Evolutionary conservation across 2,329 filamentous ascomycete species (phyloP).

Genomic region (Orbilia brochopaga): DNA sequence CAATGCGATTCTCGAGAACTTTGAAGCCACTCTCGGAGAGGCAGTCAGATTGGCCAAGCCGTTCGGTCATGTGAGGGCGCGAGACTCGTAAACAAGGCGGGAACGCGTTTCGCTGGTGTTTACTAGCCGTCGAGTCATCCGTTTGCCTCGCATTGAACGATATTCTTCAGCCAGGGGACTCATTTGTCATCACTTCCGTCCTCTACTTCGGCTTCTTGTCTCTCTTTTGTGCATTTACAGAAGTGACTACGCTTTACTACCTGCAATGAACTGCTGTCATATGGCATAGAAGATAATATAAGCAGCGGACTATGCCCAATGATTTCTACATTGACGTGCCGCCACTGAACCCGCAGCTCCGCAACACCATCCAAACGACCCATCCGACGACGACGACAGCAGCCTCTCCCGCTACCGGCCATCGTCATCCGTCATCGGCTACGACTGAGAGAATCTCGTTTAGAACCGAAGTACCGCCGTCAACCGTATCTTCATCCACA

Average conservation of each 20-base stretch:
- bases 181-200: slow-evolving; percentile 43
- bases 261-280: slow-evolving; percentile 22
- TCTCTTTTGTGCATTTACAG: neutral
- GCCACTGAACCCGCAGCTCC: slow-evolving; percentile 41
- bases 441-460: slow-evolving; percentile 41
- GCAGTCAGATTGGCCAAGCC: neutral
- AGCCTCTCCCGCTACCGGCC: neutral
- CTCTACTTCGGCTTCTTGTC: slow-evolving; percentile 8
- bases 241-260: slow-evolving; percentile 1
- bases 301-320: slow-evolving; percentile 46
- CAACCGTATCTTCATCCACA: slow-evolving; percentile 38
- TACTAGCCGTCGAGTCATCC: slow-evolving; percentile 26
- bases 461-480: slow-evolving; percentile 33
- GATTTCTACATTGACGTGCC: slow-evolving; percentile 51
- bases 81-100: slow-evolving; percentile 32
- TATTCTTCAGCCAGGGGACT: neutral
- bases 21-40: neutral
- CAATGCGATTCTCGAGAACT: too few species aligned
- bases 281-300: neutral
- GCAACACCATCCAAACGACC: slow-evolving; percentile 25
- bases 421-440: slow-evolving; percentile 28
- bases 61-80: slow-evolving; percentile 41
- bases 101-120: slow-evolving; percentile 13
- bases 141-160: slow-evolving; percentile 9
- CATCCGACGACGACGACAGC: slow-evolving; percentile 8